Conservation (phyloP, 2,329 filamentous ascomycete genomes). For the Massarina eburnea region DNA sequence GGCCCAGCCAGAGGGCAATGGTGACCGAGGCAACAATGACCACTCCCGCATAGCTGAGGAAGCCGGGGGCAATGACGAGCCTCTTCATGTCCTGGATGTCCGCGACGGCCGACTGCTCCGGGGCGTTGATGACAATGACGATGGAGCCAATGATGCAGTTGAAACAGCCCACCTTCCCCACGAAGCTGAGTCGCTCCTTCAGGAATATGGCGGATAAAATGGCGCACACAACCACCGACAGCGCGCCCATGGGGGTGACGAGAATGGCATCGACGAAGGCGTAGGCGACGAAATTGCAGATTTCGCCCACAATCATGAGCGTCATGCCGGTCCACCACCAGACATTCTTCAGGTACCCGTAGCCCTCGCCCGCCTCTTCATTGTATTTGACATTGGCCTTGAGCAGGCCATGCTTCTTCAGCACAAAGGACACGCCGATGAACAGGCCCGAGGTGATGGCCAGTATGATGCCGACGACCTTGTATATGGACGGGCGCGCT, state of each 20-base stretch:
- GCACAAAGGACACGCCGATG: conserved; percentile 90
- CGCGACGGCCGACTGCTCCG: conserved; percentile 77
- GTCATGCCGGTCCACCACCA: conserved; percentile 98
- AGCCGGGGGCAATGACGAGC: conserved; percentile 83
- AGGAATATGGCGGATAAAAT: conserved; percentile 91
- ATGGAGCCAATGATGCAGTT: conserved; percentile 91
- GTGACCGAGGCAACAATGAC: conserved; percentile 73
- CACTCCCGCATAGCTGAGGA: conserved; percentile 80
- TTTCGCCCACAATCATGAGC: conserved; percentile 93
- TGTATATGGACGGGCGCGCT: conserved; percentile 65
- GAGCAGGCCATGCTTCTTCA: conserved; percentile 91
- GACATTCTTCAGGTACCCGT: conserved; percentile 91
- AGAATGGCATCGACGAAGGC: conserved; percentile 95
- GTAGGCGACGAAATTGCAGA: conserved; percentile 97
- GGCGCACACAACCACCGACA: conserved; percentile 90
- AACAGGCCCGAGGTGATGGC: conserved; percentile 87
- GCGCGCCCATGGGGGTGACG: conserved; percentile 86
- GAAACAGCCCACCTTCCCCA: conserved; percentile 95
- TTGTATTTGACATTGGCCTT: conserved; percentile 96
- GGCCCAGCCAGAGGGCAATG: conserved; percentile 77
- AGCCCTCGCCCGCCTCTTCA: conserved; percentile 92
- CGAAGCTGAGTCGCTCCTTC: conserved; percentile 91
- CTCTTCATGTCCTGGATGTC: conserved; percentile 91
- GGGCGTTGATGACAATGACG: conserved; percentile 92
- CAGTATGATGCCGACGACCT: conserved; percentile 81